A percentile compares a stretch with the other conserved stretches of the same genome.
These are phyloP conservation scores for Colletotrichum lindemuthianum DNA, from an alignment of 2,329 filamentous ascomycete species.

Conservation along the genomic window DNA sequence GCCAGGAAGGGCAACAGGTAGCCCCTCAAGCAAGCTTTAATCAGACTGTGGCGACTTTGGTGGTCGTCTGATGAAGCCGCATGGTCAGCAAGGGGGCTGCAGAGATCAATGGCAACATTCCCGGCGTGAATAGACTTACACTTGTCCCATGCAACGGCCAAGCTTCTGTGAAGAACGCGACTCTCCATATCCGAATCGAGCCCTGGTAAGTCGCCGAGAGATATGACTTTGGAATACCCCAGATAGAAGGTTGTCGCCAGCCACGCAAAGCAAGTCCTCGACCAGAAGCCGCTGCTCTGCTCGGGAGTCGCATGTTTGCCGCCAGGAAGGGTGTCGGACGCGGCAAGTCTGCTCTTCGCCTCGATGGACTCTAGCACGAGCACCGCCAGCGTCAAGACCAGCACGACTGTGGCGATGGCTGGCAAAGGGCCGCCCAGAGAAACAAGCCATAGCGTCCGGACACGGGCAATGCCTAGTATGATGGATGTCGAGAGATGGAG, in stretches of 20 bases:
- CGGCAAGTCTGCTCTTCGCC: not conserved
- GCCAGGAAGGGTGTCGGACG: not conserved
- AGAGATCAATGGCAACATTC: too few relatives aligned
- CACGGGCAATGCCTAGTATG: conserved; percentile 35
- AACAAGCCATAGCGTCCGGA: conserved; percentile 6
- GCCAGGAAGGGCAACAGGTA: conserved; percentile 37
- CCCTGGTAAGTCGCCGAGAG: conserved; percentile 7
- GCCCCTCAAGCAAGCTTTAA: conserved; percentile 29
- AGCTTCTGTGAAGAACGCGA: not conserved
- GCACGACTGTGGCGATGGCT: not conserved
- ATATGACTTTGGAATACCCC: conserved; percentile 20
- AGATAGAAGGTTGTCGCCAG: conserved; percentile 9
- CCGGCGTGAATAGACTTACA: conserved; percentile 27
- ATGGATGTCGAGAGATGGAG: conserved; percentile 37
- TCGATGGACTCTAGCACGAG: conserved; percentile 11
- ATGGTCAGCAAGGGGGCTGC: too few relatives aligned
- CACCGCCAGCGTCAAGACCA: not conserved
- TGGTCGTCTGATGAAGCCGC: conserved; percentile 34
- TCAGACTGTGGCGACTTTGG: conserved; percentile 33
- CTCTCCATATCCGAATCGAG: conserved; percentile 15
- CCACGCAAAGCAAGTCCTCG: conserved; percentile 27
- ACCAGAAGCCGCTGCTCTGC: conserved; percentile 28
- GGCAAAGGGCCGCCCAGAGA: not conserved
- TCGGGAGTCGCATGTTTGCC: not conserved
- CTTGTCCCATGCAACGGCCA: conserved; percentile 32